phyloP scores from a whole-genome alignment of 2,329 filamentous ascomycete genomes.

The Exophiala aquamarina region DNA sequence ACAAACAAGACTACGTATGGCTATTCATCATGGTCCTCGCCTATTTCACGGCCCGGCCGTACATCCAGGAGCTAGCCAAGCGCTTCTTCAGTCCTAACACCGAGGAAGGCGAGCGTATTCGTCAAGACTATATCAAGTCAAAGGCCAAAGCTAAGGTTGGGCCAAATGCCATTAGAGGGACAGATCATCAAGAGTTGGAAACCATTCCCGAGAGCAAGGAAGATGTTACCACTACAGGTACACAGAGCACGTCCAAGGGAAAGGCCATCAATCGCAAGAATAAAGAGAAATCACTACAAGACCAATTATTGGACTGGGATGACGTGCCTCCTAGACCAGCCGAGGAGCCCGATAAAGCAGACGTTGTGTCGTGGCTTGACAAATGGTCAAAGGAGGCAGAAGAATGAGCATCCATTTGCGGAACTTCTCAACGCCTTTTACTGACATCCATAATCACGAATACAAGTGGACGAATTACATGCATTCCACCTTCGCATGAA shows the following conservation, averaged over 20 bases:
- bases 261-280: conserved; percentile 25
- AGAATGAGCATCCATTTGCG: too few relatives aligned
- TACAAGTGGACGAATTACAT: neutral
- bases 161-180: conserved; percentile 25
- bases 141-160: conserved; percentile 23
- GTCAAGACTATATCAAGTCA: conserved; percentile 16
- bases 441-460: too few relatives aligned
- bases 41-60: conserved; percentile 25
- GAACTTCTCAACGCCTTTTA: too few relatives aligned
- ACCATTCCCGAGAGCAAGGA: conserved; percentile 13
- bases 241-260: conserved; percentile 11
- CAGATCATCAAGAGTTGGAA: conserved; percentile 6
- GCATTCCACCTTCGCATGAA: too few relatives aligned
- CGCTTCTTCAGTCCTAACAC: conserved; percentile 18
- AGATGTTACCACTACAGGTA: conserved; percentile 13
- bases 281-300: conserved; percentile 25
- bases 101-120: conserved; percentile 18
- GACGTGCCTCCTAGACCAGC: conserved; percentile 22
- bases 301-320: conserved; percentile 30
- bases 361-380: conserved; percentile 28
- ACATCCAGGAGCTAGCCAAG: conserved; percentile 23
- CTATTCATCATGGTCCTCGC: conserved; percentile 23
- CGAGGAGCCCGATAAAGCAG: conserved; percentile 19
- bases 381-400: conserved; percentile 23
- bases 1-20: conserved; percentile 24